Evolutionary conservation across 2,329 filamentous ascomycete genomes (phyloP).

Genomic region (Aspergillus ochraceus): DNA sequence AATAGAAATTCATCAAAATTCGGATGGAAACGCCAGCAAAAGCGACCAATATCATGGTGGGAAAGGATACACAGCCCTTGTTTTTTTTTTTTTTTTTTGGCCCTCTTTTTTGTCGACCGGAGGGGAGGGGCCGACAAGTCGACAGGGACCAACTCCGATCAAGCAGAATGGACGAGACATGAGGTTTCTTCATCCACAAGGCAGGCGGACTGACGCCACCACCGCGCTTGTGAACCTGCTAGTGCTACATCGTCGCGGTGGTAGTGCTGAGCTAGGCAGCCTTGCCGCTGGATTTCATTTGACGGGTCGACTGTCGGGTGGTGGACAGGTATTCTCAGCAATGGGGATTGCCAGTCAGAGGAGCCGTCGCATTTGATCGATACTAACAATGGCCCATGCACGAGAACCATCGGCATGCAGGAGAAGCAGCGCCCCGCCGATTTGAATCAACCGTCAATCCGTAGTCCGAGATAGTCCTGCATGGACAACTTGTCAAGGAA

Average conservation of each 20-base stretch:
- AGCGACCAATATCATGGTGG: background rate
- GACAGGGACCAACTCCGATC: background rate
- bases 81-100: background rate
- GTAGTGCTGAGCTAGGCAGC: conserved; percentile 11
- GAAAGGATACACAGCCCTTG: background rate
- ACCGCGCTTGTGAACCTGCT: conserved; percentile 16
- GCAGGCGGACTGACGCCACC: conserved; percentile 12
- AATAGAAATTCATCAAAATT: no score
- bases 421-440: conserved; percentile 23
- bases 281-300: conserved; percentile 15
- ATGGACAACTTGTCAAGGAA: conserved; percentile 12
- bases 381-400: conserved; percentile 22
- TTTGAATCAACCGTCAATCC: conserved; percentile 26
- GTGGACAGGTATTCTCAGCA: conserved; percentile 13
- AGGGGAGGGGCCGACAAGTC: background rate
- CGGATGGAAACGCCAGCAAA: no score
- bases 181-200: conserved; percentile 12
- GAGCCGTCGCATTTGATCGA: conserved; percentile 16
- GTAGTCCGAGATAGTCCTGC: conserved; percentile 21
- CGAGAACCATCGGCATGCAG: conserved; percentile 25
- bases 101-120: background rate
- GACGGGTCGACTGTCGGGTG: conserved; percentile 10
- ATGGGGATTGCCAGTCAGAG: conserved; percentile 1
- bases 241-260: conserved; percentile 1
- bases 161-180: background rate